Base-by-base conservation (phyloP, 2,329 filamentous ascomycete species). In the Xylariales sp. region DNA sequence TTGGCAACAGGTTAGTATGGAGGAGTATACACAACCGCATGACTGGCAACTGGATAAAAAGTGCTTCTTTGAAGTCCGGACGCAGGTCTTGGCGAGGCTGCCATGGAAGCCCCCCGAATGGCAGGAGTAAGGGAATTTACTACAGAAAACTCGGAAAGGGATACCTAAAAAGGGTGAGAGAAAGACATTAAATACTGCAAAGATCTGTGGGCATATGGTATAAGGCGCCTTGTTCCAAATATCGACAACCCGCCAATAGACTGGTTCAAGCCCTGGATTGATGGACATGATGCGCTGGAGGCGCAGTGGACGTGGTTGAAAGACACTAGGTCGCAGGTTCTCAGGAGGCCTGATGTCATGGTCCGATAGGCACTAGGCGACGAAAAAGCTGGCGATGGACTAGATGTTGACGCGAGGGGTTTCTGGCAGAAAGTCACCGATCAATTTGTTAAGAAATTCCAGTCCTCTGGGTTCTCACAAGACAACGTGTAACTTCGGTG, bases 271-370 rank as follows among this genome's bases (percentile, higher is more conserved):
- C 32, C 25, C 11, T 42, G 40, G 40, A 15, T 42, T 12, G 16
- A 22, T 4, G 40, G 33, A 8, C 38, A 42, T 7, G 40, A 38
- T 14, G 14, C n/a, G 4, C 33, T 37, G 5, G 40, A 38, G 20
- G 40, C 33, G n/a, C 16, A 38, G 11, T 31, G 24, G 24, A 8
- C 38, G 11, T 42, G 40, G 40, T 12, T 42, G 15, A 22, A 20
- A 14, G 35, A 31, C 14, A 37, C 33, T 20, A 12, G 22, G 19
- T 15, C 31, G 5, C 27, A 42, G 19, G 2, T 42, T 18, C 4
- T 37, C 18, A 20, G 19, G 24, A 24, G 10, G 27, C 25, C 40
- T 5, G 25, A 22, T 4, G 24, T 24, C 4, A 3, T 42, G 19
- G 11, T 27, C 3, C n/a, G 33, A 12, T 42, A 34, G 40, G 33